These are phyloP conservation scores for Lotus japonicus DNA, from an alignment of 306 rosid species.

Conservation along the genomic window DNA sequence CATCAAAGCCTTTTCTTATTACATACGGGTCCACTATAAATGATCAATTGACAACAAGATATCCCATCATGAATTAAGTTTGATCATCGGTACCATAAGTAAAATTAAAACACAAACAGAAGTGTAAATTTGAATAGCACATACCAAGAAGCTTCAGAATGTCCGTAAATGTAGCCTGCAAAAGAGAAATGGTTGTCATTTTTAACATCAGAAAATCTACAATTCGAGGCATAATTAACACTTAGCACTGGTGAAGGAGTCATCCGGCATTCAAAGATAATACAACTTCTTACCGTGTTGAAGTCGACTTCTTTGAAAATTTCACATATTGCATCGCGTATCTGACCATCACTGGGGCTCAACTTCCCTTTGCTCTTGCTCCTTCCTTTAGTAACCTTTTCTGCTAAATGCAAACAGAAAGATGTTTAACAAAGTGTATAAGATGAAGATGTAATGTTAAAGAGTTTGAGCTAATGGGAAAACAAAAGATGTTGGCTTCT, in stretches of 20 bases:
- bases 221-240: neutral
- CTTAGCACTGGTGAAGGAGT: neutral
- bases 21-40: no score
- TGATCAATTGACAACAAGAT: no score
- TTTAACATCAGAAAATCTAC: neutral
- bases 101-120: neutral
- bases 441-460: neutral
- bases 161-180: slow-evolving; percentile 97
- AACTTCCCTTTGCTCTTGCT: slow-evolving; percentile 50
- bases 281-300: slow-evolving; percentile 58
- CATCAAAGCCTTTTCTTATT: no score
- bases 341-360: slow-evolving; percentile 59
- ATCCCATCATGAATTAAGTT: no score
- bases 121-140: neutral
- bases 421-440: neutral
- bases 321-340: slow-evolving; percentile 73
- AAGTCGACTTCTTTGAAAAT: slow-evolving; percentile 92
- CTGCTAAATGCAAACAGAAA: slow-evolving; percentile 34
- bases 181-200: slow-evolving; percentile 3
- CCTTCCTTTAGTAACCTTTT: slow-evolving; percentile 47
- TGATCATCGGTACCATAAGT: neutral
- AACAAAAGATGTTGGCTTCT: neutral
- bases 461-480: neutral
- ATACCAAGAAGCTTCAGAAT: slow-evolving; percentile 83
- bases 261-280: neutral